Base-by-base conservation (phyloP, 1,284 basidiomycete genomes). In the Naganishia cerealis region DNA sequence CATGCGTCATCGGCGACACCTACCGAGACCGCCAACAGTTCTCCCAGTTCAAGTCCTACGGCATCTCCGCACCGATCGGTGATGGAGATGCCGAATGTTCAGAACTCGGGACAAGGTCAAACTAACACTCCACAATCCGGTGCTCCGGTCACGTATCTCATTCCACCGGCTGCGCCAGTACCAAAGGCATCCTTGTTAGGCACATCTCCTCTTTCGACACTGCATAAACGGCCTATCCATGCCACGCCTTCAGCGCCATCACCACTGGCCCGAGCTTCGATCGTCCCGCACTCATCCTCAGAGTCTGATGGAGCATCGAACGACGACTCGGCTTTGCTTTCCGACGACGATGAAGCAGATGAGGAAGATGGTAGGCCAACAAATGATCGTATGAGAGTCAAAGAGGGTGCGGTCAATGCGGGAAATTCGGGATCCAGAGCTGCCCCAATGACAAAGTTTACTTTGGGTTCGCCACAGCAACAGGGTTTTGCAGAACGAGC, bases 311-410 rank as follows among this genome's bases (percentile, higher is more conserved):
- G 54, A 12, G 43, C 54, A 4, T 66, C 63, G 3, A 57, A 57
- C 33, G 54, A 56, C 21, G 63, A 66, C 9, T 56, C 53, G 13
- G 63, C 40, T 5, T 40, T 56, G 21, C n/a, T 56, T 15, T 57
- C 63, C 16, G 61, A 68, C 57, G 69, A 70, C 15, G 68, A 70
- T 24, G 71, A 70, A 6, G 69, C 67, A 10, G 68, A 61, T 16
- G 67, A 38, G 9, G 50, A 46, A 38, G 50, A 42, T 40, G 50
- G 4, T 13, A 26, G 52, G 29, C 36, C 16, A 21, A 33, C 16
- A 3, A 24, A 26, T 29, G 39, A n/a, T 16, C 24, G 57, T 33
- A 21, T 29, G 36, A 54, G 15, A 36, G 38, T 36, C 6, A 52
- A 21, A 53, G n/a, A n/a, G 26, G n/a, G n/a, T 33, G 26, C 26